Conservation (phyloP, 1,284 basidiomycete genomes). For the Marasmius sp. region DNA sequence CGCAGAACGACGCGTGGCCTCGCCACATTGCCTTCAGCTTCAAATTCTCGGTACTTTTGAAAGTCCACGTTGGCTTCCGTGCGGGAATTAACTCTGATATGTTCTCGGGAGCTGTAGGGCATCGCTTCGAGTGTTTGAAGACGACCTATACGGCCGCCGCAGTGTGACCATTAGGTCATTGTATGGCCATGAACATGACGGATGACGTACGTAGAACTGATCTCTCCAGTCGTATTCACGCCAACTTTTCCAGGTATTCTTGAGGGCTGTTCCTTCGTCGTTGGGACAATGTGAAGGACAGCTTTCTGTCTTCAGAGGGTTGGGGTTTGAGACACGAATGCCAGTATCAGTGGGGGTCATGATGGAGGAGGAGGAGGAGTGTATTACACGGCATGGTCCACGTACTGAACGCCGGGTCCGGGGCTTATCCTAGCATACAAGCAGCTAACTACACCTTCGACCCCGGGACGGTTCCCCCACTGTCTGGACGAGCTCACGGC, state of each 20-base stretch:
- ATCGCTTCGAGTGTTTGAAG: not conserved
- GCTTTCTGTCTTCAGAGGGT: not conserved
- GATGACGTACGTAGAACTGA: slow-evolving; percentile 2
- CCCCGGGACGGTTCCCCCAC: no score
- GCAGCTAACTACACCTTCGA: no score
- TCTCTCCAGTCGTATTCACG: slow-evolving; percentile 14
- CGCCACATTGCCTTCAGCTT: slow-evolving; percentile 3
- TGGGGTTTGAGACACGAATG: not conserved
- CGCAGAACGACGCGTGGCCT: slow-evolving; percentile 2
- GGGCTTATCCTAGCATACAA: no score
- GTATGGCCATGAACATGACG: not conserved
- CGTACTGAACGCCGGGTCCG: no score
- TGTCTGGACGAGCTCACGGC: no score
- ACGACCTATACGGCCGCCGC: not conserved
- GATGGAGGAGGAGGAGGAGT: no score
- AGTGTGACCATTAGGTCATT: not conserved
- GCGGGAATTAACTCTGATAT: not conserved
- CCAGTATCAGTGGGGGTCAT: not conserved
- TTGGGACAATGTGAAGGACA: slow-evolving; percentile 13
- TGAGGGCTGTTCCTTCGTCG: slow-evolving; percentile 19
- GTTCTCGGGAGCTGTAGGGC: not conserved
- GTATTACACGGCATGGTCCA: no score
- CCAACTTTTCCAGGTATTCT: slow-evolving; percentile 29
- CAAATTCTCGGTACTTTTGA: not conserved
- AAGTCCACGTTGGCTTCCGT: slow-evolving; percentile 2